Evolutionary conservation across 31 red algal genomes (phyloP).

Genomic region (Asparagopsis taxiformis): DNA sequence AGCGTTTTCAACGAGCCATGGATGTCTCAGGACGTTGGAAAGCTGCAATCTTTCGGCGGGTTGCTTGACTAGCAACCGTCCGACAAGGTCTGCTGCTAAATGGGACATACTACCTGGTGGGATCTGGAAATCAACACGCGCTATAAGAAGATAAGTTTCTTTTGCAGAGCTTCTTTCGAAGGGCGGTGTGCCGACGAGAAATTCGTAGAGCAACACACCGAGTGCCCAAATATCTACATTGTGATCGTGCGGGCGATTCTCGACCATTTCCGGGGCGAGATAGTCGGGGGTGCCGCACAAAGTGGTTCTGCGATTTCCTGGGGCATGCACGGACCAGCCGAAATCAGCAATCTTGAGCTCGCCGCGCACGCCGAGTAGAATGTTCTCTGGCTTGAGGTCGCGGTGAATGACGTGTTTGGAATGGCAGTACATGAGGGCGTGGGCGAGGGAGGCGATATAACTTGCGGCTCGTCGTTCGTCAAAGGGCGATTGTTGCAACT

Average conservation of each 20-base stretch:
- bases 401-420: constrained; percentile 92
- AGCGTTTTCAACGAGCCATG: too few species aligned
- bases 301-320: constrained; percentile 66
- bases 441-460: constrained; percentile 83
- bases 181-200: constrained; percentile 84
- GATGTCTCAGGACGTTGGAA: too few species aligned
- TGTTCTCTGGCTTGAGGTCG: constrained; percentile 98
- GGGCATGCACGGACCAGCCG: constrained; percentile 93
- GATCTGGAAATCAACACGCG: constrained; percentile 68
- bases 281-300: constrained; percentile 98
- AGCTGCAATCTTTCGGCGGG: too few species aligned
- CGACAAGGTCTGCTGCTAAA: too few species aligned
- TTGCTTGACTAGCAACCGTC: too few species aligned
- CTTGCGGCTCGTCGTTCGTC: constrained; percentile 67
- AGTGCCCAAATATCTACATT: constrained; percentile 91
- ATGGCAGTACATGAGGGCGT: constrained; percentile 92
- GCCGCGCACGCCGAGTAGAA: constrained; percentile 79
- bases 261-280: constrained; percentile 94
- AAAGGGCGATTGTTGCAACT: constrained; percentile 46
- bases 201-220: constrained; percentile 92
- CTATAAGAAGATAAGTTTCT: constrained; percentile 78
- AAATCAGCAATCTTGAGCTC: constrained; percentile 98
- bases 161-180: constrained; percentile 75
- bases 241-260: constrained; percentile 74
- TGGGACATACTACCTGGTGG: too few species aligned